Evolutionary conservation across 2,329 filamentous ascomycete genomes (phyloP), one percentile per base, ranked within the genome.

Genomic region (Cytospora chrysosperma): DNA sequence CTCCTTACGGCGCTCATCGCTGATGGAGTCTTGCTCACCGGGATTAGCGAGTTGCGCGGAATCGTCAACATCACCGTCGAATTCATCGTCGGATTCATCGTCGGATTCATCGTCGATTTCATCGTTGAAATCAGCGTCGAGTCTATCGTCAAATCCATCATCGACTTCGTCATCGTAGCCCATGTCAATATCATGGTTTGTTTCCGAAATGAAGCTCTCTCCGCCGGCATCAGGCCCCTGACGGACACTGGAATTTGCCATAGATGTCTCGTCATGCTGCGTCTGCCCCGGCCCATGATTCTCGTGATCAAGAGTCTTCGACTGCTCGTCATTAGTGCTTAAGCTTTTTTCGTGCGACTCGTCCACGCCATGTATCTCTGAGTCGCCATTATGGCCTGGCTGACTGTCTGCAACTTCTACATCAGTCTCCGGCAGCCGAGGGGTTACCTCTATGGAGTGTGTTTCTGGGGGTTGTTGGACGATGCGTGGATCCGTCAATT

Each of bases 401-500:
- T 62, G 57, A 54, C 57, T 65, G 24, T 61, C 55, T 19, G 53
- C 65, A n/a, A 67, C 59, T 21, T 66, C 50, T 26, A 52, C 43
- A 28, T 53, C 30, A 58, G 24, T 26, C 19, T 40, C 28, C 24
- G 56, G 21, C 21, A 37, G 52, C 34, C 51, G 57, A 28, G 57
- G 15, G 13, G 24, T 12, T 30, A 21, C 21, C 19, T 34, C 19
- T 32, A 32, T 30, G 10, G 43, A 12, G 28, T 28, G n/a, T 15
- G 69, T 27, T 5, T 28, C 64, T 4, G 73, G 37, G n/a, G 74
- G 75, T 65, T 77, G 74, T 61, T 80, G 82, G 19, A 92, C 73
- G 65, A 94, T 77, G 68, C 87, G 88, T 1, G 89, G 84, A 47
- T 92, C 88, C 43, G 86, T 82, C 71, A 95, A 79, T 26, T 91